These are phyloP conservation scores for Metschnikowia baotianmanensis DNA, from an alignment of 805 yeast genomes.

Conservation along the genomic window DNA sequence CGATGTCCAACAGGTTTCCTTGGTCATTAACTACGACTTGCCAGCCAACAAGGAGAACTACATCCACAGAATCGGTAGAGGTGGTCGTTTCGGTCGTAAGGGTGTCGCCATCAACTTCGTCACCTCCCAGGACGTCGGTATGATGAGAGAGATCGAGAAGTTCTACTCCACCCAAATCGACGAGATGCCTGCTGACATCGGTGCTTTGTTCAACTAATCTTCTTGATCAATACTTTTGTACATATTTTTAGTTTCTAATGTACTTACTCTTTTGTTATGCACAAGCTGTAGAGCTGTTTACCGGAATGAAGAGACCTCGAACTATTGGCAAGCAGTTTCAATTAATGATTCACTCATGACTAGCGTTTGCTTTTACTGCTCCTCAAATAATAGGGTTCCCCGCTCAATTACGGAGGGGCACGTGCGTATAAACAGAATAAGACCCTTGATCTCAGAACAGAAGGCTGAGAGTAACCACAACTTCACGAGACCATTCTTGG, in stretches of 20 bases:
- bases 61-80: slow-evolving; percentile 96
- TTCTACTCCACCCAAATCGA: slow-evolving; percentile 87
- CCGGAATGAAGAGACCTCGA: too few relatives aligned
- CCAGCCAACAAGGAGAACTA: slow-evolving; percentile 97
- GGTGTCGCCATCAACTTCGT: slow-evolving; percentile 85
- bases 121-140: slow-evolving; percentile 71
- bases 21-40: slow-evolving; percentile 87
- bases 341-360: too few relatives aligned
- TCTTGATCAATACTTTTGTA: slow-evolving; percentile 3
- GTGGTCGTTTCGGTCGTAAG: slow-evolving; percentile 93
- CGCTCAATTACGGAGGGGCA: too few relatives aligned
- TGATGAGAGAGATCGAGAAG: slow-evolving; percentile 82
- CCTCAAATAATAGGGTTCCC: too few relatives aligned
- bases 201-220: slow-evolving; percentile 44
- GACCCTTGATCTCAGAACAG: too few relatives aligned
- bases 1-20: slow-evolving; percentile 89
- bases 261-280: slow-evolving; percentile 5
- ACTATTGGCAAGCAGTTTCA: too few relatives aligned
- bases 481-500: too few relatives aligned
- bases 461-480: too few relatives aligned
- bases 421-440: too few relatives aligned
- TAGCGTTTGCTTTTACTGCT: too few relatives aligned
- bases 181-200: slow-evolving; percentile 84
- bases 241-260: slow-evolving; percentile 3
- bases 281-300: neutral